phyloP scores from a whole-genome alignment of 2,329 filamentous ascomycete genomes.

The Thielaviopsis euricoi region DNA sequence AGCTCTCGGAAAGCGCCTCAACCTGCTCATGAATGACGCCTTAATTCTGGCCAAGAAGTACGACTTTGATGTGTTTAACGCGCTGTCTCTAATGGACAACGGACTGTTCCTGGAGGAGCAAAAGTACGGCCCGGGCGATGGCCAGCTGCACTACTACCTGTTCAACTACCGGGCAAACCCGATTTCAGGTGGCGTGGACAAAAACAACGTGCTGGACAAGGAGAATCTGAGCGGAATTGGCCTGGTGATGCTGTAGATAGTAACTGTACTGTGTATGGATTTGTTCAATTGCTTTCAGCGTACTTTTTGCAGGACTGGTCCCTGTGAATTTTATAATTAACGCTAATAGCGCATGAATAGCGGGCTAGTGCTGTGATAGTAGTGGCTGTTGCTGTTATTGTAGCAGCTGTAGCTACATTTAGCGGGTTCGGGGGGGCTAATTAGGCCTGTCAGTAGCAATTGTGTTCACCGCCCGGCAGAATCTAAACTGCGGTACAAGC shows the following conservation, averaged over 20 bases:
- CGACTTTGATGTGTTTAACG: constrained; percentile 94
- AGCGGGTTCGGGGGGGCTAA: not conserved
- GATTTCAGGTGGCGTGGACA: constrained; percentile 74
- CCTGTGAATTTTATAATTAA: no score
- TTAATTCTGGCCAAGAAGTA: constrained; percentile 70
- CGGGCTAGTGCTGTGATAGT: no score
- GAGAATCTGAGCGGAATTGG: constrained; percentile 73
- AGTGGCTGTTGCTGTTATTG: no score
- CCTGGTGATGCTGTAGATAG: constrained; percentile 52
- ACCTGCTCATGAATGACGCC: constrained; percentile 65
- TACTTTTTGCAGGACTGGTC: no score
- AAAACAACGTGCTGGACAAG: constrained; percentile 60
- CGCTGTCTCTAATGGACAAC: constrained; percentile 85
- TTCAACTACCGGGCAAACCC: constrained; percentile 88
- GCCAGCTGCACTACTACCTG: constrained; percentile 89
- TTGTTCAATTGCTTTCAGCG: no score
- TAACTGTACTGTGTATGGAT: not conserved
- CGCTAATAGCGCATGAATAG: no score
- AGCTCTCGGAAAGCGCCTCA: constrained; percentile 63
- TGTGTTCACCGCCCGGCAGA: constrained; percentile 12
- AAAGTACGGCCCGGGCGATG: constrained; percentile 88
- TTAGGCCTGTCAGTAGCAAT: not conserved
- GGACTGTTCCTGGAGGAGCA: constrained; percentile 82
- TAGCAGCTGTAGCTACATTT: not conserved
- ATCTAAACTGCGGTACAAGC: not conserved